phyloP scores from a whole-genome alignment of 179 eudicot species.

The Beta corolliflora region DNA sequence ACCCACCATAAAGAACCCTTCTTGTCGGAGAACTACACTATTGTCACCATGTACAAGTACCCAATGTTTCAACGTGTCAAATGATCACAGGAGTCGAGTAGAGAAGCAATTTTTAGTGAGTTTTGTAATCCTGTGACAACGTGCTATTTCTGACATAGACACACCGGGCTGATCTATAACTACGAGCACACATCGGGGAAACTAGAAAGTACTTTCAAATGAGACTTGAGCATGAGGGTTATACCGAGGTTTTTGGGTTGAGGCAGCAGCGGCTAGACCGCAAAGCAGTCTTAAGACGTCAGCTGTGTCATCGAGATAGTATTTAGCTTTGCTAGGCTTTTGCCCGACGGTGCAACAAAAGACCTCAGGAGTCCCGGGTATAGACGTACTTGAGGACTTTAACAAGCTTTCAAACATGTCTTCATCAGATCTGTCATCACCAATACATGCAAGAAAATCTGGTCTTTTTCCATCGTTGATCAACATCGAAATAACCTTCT shows the following conservation, averaged over 20 bases:
- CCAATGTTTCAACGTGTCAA: slow-evolving; percentile 13
- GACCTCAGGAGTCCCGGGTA: slow-evolving; percentile 49
- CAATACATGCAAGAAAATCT: slow-evolving; percentile 81
- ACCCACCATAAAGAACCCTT: slow-evolving; percentile 20
- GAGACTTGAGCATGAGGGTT: slow-evolving; percentile 62
- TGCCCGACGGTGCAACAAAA: slow-evolving; percentile 85
- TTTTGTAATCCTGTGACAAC: background rate
- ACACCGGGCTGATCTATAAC: slow-evolving; percentile 12
- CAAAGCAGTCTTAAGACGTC: slow-evolving; percentile 61
- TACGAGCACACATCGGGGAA: background rate
- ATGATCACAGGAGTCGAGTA: background rate
- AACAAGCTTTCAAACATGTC: slow-evolving; percentile 82
- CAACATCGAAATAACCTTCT: slow-evolving; percentile 63
- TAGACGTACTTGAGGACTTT: slow-evolving; percentile 42
- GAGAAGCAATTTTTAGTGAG: background rate
- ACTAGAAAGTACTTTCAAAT: slow-evolving; percentile 51
- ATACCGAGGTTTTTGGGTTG: slow-evolving; percentile 58
- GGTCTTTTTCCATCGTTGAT: slow-evolving; percentile 44
- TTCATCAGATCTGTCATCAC: slow-evolving; percentile 89
- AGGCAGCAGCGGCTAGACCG: slow-evolving; percentile 60
- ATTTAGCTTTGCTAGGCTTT: slow-evolving; percentile 91
- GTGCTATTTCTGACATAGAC: background rate
- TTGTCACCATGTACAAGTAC: slow-evolving; percentile 30
- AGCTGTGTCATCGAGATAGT: slow-evolving; percentile 73
- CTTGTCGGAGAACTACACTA: slow-evolving; percentile 23